phyloP scores from a whole-genome alignment of 768 basidiomycete species.

The Russula brevipes region DNA sequence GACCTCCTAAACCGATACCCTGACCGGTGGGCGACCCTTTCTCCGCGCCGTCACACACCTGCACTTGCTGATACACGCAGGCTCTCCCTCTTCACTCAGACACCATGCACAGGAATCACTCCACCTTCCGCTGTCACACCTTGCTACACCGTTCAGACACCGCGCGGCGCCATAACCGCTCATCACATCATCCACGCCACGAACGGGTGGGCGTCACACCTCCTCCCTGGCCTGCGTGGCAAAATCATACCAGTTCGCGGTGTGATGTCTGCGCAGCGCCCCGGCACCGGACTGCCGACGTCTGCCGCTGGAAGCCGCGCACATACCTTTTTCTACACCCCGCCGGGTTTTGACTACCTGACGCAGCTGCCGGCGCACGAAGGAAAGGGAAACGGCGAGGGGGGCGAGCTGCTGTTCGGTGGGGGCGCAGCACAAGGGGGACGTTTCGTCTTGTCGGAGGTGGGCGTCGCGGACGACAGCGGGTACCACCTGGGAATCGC shows the following conservation, averaged over 20 bases:
- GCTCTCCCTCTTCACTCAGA: slow-evolving; percentile 54
- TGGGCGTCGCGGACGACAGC: slow-evolving; percentile 36
- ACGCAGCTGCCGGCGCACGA: slow-evolving; percentile 44
- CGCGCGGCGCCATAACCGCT: slow-evolving; percentile 51
- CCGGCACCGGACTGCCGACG: slow-evolving; percentile 36
- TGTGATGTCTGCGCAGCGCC: slow-evolving; percentile 61
- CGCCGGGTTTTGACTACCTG: slow-evolving; percentile 56
- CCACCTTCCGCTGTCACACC: slow-evolving; percentile 28
- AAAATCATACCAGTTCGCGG: slow-evolving; percentile 59
- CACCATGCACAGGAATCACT: slow-evolving; percentile 53
- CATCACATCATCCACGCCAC: slow-evolving; percentile 76
- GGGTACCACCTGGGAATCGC: slow-evolving; percentile 36
- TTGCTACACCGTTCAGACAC: slow-evolving; percentile 54
- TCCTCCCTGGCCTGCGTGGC: slow-evolving; percentile 56
- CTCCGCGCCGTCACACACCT: not conserved
- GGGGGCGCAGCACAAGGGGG: slow-evolving; percentile 44
- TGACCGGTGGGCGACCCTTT: slow-evolving; percentile 37
- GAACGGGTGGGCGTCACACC: slow-evolving; percentile 75
- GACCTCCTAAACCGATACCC: slow-evolving; percentile 49
- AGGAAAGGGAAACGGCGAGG: slow-evolving; percentile 25
- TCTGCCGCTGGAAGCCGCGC: slow-evolving; percentile 40
- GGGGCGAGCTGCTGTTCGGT: slow-evolving; percentile 60
- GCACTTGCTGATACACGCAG: slow-evolving; percentile 32
- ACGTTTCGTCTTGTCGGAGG: slow-evolving; percentile 29
- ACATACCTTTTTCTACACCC: slow-evolving; percentile 53